These are phyloP conservation scores for Solanum hybrid DNA, from an alignment of 305 asterid species.

Conservation along the genomic window DNA sequence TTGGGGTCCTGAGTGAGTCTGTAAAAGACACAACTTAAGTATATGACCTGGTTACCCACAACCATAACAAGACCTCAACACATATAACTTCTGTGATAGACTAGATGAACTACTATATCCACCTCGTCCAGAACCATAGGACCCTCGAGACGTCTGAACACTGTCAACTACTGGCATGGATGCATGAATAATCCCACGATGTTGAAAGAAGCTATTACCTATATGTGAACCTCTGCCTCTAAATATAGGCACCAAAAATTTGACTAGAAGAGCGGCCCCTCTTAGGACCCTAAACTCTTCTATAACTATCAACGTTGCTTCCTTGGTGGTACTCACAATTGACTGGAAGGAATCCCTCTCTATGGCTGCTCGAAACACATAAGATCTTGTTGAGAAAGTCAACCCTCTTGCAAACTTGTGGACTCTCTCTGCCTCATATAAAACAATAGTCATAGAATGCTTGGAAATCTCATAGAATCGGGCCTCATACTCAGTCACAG, in stretches of 20 bases:
- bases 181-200: background rate
- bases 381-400: background rate
- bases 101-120: background rate
- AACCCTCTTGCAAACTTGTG: background rate
- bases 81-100: background rate
- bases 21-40: background rate
- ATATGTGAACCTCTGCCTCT: background rate
- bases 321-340: background rate
- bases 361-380: background rate
- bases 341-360: background rate
- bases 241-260: background rate
- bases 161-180: background rate
- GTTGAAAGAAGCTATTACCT: background rate
- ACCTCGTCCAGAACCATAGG: background rate
- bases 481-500: background rate
- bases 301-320: background rate
- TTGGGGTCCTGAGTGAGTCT: background rate
- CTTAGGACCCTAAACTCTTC: background rate
- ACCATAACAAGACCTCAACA: background rate
- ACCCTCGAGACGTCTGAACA: background rate
- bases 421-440: background rate
- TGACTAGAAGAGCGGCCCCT: accelerated
- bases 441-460: no score
- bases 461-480: background rate
- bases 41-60: background rate